These are phyloP conservation scores for Yarrowia sp. DNA, from an alignment of 805 yeast species.

Conservation along the genomic window DNA sequence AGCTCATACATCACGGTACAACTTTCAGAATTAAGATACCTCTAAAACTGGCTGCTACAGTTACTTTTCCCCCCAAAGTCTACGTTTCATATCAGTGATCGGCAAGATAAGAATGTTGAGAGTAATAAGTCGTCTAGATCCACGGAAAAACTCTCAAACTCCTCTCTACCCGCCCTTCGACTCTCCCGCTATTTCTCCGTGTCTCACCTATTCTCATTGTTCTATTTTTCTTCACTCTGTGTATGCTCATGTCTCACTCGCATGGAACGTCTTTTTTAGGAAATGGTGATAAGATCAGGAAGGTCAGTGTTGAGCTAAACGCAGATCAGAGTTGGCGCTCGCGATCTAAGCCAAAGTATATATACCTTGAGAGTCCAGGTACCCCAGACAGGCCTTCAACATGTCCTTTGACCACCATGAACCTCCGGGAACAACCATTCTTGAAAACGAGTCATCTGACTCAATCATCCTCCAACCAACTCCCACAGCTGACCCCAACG, in stretches of 20 bases:
- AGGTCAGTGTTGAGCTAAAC: not conserved
- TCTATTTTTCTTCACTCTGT: too few species aligned
- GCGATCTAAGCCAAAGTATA: not conserved
- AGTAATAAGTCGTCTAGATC: too few species aligned
- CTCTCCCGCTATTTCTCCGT: too few species aligned
- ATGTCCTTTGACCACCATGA: not conserved
- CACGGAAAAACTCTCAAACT: too few species aligned
- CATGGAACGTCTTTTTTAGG: not conserved
- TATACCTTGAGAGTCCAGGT: not conserved
- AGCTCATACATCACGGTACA: too few species aligned
- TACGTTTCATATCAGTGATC: not conserved
- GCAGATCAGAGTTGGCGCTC: too few species aligned
- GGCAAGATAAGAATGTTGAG: not conserved
- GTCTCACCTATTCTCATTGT: too few species aligned
- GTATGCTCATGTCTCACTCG: not conserved
- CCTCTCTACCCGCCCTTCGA: too few species aligned
- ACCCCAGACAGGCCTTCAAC: not conserved
- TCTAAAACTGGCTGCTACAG: too few species aligned
- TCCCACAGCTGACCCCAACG: conserved; percentile 34
- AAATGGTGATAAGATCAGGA: not conserved
- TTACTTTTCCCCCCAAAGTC: not conserved
- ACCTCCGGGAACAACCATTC: conserved; percentile 16
- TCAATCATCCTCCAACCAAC: conserved; percentile 8
- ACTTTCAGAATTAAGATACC: too few species aligned
- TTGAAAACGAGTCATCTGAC: not conserved